These are phyloP conservation scores for Suillus brevipes DNA, from an alignment of 768 basidiomycete genomes.

Conservation along the genomic window DNA sequence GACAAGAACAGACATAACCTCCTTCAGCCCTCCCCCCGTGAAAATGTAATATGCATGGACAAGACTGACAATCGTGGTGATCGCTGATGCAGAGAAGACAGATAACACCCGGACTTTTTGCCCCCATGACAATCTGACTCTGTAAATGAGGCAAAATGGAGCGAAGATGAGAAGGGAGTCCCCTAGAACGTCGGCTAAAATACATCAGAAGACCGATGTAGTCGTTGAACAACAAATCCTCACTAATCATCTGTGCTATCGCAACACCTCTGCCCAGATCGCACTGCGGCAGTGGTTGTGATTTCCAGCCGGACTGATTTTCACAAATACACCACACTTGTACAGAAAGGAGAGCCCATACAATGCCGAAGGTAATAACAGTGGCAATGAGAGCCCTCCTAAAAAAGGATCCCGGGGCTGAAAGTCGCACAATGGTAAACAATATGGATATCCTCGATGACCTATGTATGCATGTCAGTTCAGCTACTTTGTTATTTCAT, in stretches of 20 bases:
- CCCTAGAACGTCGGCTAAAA: slow-evolving; percentile 47
- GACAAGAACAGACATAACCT: neutral
- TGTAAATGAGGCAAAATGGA: slow-evolving; percentile 46
- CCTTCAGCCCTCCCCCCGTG: neutral
- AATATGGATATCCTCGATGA: neutral
- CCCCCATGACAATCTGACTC: slow-evolving; percentile 41
- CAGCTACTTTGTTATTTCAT: neutral
- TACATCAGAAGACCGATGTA: neutral
- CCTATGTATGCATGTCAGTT: neutral
- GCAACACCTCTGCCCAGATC: neutral
- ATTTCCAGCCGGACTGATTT: neutral
- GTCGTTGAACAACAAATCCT: neutral
- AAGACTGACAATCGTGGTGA: slow-evolving; percentile 45
- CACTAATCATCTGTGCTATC: neutral
- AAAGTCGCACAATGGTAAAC: neutral
- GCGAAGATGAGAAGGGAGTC: slow-evolving; percentile 47
- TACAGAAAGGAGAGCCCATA: neutral
- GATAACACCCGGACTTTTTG: slow-evolving; percentile 38
- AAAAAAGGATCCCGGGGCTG: neutral
- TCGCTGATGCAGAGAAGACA: slow-evolving; percentile 56
- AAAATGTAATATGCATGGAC: slow-evolving; percentile 43
- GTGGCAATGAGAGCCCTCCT: neutral
- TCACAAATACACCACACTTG: neutral
- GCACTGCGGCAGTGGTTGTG: neutral
- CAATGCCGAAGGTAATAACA: neutral